These are phyloP conservation scores for Chlamydomonas sphaeroides DNA, from an alignment of 139 green algal genomes.

Conservation along the genomic window DNA sequence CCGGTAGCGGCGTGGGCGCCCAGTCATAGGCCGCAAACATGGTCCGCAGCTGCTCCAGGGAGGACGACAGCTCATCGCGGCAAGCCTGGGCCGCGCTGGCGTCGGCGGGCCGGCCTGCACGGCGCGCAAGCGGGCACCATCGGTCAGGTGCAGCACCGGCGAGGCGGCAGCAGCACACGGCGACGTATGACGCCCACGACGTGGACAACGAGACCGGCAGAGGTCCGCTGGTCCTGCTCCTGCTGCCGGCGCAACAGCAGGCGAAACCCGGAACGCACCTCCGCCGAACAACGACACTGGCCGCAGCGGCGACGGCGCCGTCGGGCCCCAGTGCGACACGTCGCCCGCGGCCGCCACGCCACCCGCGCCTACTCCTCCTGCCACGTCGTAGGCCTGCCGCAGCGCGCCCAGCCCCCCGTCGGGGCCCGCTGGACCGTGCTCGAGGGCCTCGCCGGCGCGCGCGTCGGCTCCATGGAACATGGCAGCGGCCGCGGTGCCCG, in stretches of 20 bases:
- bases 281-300: conserved; percentile 23
- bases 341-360: not conserved
- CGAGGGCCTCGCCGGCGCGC: too few species aligned
- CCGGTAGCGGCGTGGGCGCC: conserved; percentile 17
- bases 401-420: too few species aligned
- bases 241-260: too few species aligned
- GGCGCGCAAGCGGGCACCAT: too few species aligned
- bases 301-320: conserved; percentile 32
- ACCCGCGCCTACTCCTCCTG: not conserved
- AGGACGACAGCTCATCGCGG: conserved; percentile 9
- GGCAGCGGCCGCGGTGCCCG: too few species aligned
- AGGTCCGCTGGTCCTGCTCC: too few species aligned
- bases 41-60: conserved; percentile 5
- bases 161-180: too few species aligned
- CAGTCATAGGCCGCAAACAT: conserved; percentile 11
- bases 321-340: not conserved
- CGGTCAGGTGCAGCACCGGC: too few species aligned
- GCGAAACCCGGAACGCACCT: too few species aligned
- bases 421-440: too few species aligned
- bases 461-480: not conserved
- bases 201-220: too few species aligned
- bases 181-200: too few species aligned
- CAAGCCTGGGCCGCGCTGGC: not conserved
- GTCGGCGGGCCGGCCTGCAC: not conserved
- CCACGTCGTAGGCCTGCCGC: conserved; percentile 6